Percentiles rank a stretch among this genome's conserved stretches.
Evolutionary conservation across 805 yeast species (phyloP).

Genomic region (Candida easanensis): DNA sequence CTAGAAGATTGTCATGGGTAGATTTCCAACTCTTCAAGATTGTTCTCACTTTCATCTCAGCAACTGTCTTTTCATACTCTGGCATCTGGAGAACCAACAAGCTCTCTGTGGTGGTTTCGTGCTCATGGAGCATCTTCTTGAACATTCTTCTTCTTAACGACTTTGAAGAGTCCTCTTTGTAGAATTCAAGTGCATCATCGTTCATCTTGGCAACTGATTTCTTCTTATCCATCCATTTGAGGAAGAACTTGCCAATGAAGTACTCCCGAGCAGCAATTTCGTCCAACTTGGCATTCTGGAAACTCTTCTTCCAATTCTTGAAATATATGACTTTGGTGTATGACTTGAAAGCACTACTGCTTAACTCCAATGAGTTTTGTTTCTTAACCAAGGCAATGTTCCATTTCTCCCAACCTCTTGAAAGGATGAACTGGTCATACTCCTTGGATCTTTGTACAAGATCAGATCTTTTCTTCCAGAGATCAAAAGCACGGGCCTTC

Average conservation of each 20-base stretch:
- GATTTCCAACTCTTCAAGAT: constrained; percentile 15
- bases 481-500: neutral
- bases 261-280: constrained; percentile 1
- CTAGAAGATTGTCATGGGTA: neutral
- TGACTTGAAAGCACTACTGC: constrained; percentile 13
- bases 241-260: constrained; percentile 8
- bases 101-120: neutral
- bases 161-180: neutral
- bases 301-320: constrained; percentile 18
- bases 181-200: constrained; percentile 2
- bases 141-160: neutral
- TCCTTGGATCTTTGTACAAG: constrained; percentile 1
- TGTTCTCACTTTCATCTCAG: neutral
- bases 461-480: constrained; percentile 14
- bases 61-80: neutral
- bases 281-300: neutral
- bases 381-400: constrained; percentile 4
- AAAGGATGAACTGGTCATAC: neutral
- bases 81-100: neutral
- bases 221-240: constrained; percentile 4
- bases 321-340: constrained; percentile 21
- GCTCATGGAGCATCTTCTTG: neutral
- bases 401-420: constrained; percentile 13
- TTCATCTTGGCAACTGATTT: neutral
- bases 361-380: constrained; percentile 10